Evolutionary conservation across 75 land plant species (phyloP).

Genomic region (Pseudotsuga menziesii): DNA sequence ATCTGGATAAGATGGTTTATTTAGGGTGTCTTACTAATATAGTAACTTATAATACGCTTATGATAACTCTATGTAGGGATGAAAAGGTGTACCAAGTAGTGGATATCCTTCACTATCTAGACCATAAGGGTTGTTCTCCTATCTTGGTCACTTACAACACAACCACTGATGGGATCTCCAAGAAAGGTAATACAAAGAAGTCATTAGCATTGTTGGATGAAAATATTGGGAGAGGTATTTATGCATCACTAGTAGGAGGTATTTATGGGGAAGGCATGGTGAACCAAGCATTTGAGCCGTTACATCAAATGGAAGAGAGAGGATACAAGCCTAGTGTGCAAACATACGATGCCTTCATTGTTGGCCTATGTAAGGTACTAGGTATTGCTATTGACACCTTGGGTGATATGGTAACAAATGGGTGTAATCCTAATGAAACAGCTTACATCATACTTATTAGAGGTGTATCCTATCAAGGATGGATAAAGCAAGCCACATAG

Average conservation of each 20-base stretch:
- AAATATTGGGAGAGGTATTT: slow-evolving; percentile 45
- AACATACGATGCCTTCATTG: slow-evolving; percentile 24
- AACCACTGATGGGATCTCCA: slow-evolving; percentile 44
- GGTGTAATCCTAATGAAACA: slow-evolving; percentile 47
- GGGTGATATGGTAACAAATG: slow-evolving; percentile 44
- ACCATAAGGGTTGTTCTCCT: slow-evolving; percentile 23
- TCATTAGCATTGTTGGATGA: slow-evolving; percentile 51
- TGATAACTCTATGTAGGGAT: slow-evolving; percentile 44
- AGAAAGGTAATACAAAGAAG: slow-evolving; percentile 45
- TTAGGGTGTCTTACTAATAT: slow-evolving; percentile 35
- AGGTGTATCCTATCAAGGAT: slow-evolving; percentile 51
- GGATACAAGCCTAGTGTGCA: slow-evolving; percentile 7
- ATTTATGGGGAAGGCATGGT: slow-evolving; percentile 30
- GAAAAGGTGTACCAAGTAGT: slow-evolving; percentile 48
- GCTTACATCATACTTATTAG: slow-evolving; percentile 53
- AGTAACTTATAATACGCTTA: slow-evolving; percentile 44
- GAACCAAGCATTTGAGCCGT: slow-evolving; percentile 33
- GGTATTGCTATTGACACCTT: slow-evolving; percentile 36
- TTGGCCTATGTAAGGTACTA: slow-evolving; percentile 30
- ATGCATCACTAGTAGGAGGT: slow-evolving; percentile 44
- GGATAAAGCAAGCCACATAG: slow-evolving; percentile 35
- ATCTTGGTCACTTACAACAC: slow-evolving; percentile 27
- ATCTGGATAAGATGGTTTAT: slow-evolving; percentile 44
- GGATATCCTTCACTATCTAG: slow-evolving; percentile 39
- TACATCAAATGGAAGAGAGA: slow-evolving; percentile 28